Evolutionary conservation across 768 basidiomycete species (phyloP).

Genomic region (Mrakia gelida): DNA sequence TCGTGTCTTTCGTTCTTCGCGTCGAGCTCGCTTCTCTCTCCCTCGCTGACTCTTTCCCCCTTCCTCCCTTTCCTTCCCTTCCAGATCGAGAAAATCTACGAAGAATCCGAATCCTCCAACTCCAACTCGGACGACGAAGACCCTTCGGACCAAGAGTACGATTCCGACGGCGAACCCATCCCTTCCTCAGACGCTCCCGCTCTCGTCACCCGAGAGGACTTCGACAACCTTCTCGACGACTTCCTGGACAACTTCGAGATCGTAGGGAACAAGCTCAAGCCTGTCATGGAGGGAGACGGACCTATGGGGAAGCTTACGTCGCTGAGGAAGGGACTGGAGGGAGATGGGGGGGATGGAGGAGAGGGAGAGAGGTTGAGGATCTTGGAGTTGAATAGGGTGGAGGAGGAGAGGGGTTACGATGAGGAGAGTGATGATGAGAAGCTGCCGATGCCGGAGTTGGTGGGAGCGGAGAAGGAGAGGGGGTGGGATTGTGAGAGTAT

Average conservation of each 20-base stretch:
- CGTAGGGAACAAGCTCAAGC: conserved; percentile 73
- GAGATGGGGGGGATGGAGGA: conserved; percentile 52
- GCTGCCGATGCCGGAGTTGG: conserved; percentile 51
- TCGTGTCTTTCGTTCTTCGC: background rate
- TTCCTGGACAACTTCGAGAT: conserved; percentile 88
- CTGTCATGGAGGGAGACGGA: conserved; percentile 65
- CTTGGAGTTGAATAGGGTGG: conserved; percentile 42
- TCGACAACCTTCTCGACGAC: conserved; percentile 84
- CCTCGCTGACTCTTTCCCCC: background rate
- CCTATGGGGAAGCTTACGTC: conserved; percentile 75
- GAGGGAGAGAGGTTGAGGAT: conserved; percentile 37
- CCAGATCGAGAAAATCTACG: conserved; percentile 76
- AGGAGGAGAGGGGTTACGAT: conserved; percentile 49
- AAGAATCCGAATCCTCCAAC: conserved; percentile 48
- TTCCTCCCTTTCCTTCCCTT: background rate
- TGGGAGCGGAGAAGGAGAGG: conserved; percentile 54
- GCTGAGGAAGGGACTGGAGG: conserved; percentile 71
- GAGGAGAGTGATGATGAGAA: conserved; percentile 44
- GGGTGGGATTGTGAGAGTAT: conserved; percentile 97
- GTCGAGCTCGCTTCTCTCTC: background rate
- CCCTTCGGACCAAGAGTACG: conserved; percentile 41
- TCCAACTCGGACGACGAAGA: conserved; percentile 50
- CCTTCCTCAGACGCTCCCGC: conserved; percentile 56
- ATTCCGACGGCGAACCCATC: conserved; percentile 42
- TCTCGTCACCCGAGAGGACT: conserved; percentile 78